Base-by-base conservation (phyloP, 1,139 yeast species). In the Williopsis jadinii region DNA sequence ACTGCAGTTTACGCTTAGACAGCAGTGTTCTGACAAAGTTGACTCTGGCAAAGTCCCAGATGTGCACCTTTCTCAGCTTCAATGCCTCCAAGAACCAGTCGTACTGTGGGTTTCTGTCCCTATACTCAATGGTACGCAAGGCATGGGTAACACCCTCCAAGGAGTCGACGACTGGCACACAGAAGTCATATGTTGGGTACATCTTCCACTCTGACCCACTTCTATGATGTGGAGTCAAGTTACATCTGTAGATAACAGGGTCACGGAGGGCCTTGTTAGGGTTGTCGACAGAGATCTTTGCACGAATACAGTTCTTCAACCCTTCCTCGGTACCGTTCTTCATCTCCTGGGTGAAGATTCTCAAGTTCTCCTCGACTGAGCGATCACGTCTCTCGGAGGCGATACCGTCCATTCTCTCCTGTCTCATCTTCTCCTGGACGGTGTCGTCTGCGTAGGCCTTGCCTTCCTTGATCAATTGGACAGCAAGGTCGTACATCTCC, bases 401-500 rank as follows among this genome's bases (percentile, higher is more conserved):
- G 55, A 86, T 83, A 63, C 97, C 98, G 49, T 87, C 95, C 85
- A 86, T 86, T 74, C 98, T 85, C 73, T 92, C 94, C 61, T 88
- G 95, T 71, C 98, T 84, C 97, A 92, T 92, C 63, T 76, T 73
- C 59, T 90, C 97, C 58, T 80, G 77, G 43, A 88, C 86, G 38
- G 97, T 92, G 60, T 92, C 97, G 61, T 92, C 97, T 72, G 95
- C 86, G 70, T 92, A 92, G 37, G 97, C 97, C 55, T 85, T 81
- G 48, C 97, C 97, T 43, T 85, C 95, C 67, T 85, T 84, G 70
- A 92, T 90, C 79, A 90, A 64, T 60, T 84, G 68, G 44, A 87
- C 62, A 46, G 95, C 94, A 50, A 78, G 71, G 36, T 87, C 92
- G 64, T 84, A 90, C 95, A 92, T 86, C 53, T 78, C 66, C 51